These are phyloP conservation scores for Posidonia australis DNA, from an alignment of 106 monocot genomes.

Conservation along the genomic window DNA sequence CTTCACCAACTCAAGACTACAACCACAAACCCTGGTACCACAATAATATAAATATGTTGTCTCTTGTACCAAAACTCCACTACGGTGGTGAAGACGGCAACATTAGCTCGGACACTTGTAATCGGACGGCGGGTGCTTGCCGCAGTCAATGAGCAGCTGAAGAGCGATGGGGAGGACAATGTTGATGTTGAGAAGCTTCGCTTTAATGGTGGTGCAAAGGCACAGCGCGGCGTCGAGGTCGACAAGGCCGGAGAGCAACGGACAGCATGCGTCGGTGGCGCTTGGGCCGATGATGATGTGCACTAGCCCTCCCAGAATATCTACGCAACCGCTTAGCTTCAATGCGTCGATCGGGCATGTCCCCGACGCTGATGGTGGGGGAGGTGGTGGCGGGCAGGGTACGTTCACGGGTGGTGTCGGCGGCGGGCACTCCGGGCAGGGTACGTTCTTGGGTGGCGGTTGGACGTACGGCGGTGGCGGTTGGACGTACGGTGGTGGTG, in stretches of 20 bases:
- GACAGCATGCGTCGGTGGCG: conserved; percentile 17
- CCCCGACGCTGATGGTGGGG: neutral
- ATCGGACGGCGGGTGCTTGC: conserved; percentile 16
- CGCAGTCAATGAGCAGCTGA: conserved; percentile 21
- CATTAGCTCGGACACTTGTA: conserved; percentile 18
- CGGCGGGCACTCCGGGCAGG: neutral
- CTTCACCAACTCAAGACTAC: too few relatives aligned
- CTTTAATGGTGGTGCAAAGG: conserved; percentile 26
- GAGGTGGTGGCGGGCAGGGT: neutral
- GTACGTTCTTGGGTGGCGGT: neutral
- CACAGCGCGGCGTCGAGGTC: conserved; percentile 29
- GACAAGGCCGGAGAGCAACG: conserved; percentile 18
- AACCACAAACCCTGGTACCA: too few relatives aligned
- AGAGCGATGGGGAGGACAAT: conserved; percentile 31
- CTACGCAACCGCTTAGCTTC: conserved; percentile 28
- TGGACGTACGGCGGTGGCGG: neutral
- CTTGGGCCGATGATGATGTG: conserved; percentile 15
- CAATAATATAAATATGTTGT: too few relatives aligned
- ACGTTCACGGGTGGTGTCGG: neutral
- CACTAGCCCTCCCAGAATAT: conserved; percentile 28
- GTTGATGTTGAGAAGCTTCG: conserved; percentile 30
- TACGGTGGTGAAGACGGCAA: too few relatives aligned
- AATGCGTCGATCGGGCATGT: conserved; percentile 25
- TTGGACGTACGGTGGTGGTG: neutral
- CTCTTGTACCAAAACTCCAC: too few relatives aligned